Conservation (phyloP, 2,329 filamentous ascomycete genomes). For the Allantophomopsis lycopodina region DNA sequence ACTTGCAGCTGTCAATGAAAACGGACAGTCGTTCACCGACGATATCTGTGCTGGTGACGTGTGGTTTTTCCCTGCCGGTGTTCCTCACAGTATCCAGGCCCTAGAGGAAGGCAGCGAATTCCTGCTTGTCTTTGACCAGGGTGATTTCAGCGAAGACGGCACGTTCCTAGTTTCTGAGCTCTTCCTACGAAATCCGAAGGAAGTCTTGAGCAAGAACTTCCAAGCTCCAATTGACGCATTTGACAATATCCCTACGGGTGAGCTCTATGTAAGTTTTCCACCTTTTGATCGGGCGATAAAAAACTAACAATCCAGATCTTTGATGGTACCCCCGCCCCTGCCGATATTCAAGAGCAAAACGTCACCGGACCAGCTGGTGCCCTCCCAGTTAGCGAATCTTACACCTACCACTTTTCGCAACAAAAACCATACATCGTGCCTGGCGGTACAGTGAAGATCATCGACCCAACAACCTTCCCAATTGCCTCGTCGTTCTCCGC, state of each 20-base stretch:
- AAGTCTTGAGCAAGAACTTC: constrained; percentile 40
- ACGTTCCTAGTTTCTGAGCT: constrained; percentile 35
- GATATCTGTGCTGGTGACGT: constrained; percentile 35
- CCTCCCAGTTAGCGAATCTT: constrained; percentile 23
- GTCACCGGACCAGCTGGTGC: constrained; percentile 29
- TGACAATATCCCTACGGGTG: constrained; percentile 28
- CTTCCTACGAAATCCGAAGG: constrained; percentile 18
- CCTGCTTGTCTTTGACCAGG: constrained; percentile 45
- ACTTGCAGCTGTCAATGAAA: constrained; percentile 35
- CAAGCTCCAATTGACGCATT: constrained; percentile 31
- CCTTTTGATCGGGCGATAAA: too few relatives aligned
- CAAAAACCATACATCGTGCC: constrained; percentile 28
- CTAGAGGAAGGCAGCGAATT: constrained; percentile 42
- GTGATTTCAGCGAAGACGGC: constrained; percentile 41
- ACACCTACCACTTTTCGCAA: constrained; percentile 36
- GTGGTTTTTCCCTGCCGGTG: constrained; percentile 36
- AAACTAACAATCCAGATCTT: constrained; percentile 22
- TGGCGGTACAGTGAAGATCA: constrained; percentile 43
- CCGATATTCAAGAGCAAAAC: constrained; percentile 30
- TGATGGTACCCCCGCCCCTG: constrained; percentile 32
- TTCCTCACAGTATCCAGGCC: constrained; percentile 38
- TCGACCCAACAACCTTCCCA: constrained; percentile 43
- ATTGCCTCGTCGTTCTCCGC: constrained; percentile 38
- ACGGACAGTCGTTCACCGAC: constrained; percentile 32
- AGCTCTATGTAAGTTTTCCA: constrained; percentile 23